Evolutionary conservation across 371 early-diverging fungal genomes (phyloP).

Genomic region (Sporodiniella umbellata): DNA sequence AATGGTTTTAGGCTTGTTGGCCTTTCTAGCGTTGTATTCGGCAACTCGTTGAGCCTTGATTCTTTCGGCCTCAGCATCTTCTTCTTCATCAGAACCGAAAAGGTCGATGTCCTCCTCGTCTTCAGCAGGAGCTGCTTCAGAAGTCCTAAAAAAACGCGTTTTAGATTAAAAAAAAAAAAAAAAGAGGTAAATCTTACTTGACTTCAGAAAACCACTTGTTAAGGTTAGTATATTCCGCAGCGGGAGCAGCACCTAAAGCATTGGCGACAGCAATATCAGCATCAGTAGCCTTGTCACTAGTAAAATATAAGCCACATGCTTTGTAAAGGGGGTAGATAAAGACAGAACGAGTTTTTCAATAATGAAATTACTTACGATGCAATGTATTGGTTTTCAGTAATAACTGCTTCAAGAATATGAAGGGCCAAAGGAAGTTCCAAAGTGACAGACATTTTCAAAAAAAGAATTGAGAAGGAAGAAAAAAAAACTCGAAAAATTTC

Average conservation of each 20-base stretch:
- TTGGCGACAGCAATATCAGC: constrained; percentile 39
- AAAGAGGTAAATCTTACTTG: constrained; percentile 30
- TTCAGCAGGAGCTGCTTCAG: constrained; percentile 56
- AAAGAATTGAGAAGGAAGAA: constrained; percentile 13
- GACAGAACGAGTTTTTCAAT: too few species aligned
- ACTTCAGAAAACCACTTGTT: constrained; percentile 44
- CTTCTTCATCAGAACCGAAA: constrained; percentile 91
- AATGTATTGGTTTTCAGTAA: constrained; percentile 71
- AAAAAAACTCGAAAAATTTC: constrained; percentile 1
- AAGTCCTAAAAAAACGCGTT: constrained; percentile 13
- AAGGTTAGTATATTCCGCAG: constrained; percentile 35
- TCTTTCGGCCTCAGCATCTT: constrained; percentile 88
- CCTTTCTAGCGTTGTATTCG: constrained; percentile 93
- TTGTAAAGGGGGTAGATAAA: too few species aligned
- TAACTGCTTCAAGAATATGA: constrained; percentile 69
- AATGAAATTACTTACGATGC: constrained; percentile 67
- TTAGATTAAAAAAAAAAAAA: not conserved
- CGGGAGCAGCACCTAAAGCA: constrained; percentile 41
- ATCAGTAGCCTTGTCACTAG: constrained; percentile 26
- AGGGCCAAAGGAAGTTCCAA: constrained; percentile 57
- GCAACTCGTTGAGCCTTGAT: constrained; percentile 86
- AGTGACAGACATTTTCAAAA: constrained; percentile 52
- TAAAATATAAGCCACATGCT: too few species aligned
- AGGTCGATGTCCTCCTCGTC: constrained; percentile 95
- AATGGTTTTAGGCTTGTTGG: constrained; percentile 83